A percentile compares a stretch with the other conserved stretches of the same genome.
These are phyloP conservation scores for Tulasnella sp. DNA, from an alignment of 768 basidiomycete species.

Conservation along the genomic window DNA sequence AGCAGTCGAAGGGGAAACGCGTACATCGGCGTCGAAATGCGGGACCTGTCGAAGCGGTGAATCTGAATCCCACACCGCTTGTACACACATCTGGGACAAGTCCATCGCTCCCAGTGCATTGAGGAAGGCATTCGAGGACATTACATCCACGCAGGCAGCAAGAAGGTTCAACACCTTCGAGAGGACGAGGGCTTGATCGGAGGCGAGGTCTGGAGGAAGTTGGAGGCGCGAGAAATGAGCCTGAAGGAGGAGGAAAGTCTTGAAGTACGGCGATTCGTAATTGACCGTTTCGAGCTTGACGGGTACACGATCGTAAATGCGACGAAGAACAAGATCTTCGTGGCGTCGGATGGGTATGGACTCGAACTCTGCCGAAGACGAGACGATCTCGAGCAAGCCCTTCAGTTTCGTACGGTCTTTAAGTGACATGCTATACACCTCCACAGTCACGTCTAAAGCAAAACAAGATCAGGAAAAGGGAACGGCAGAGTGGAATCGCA, in stretches of 20 bases:
- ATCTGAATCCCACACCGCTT: conserved; percentile 96
- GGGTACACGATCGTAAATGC: conserved; percentile 91
- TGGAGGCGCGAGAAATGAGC: conserved; percentile 92
- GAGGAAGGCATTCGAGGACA: conserved; percentile 94
- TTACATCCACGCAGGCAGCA: conserved; percentile 93
- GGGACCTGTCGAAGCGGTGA: conserved; percentile 93
- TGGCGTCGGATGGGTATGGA: conserved; percentile 87
- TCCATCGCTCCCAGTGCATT: conserved; percentile 96
- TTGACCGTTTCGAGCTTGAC: conserved; percentile 73
- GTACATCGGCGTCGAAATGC: conserved; percentile 82
- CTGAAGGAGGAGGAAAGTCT: conserved; percentile 92
- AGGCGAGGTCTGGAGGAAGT: conserved; percentile 83
- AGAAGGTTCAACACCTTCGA: conserved; percentile 84
- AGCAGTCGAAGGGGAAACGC: conserved; percentile 18
- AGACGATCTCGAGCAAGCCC: conserved; percentile 90
- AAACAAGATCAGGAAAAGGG: conserved; percentile 20
- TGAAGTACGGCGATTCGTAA: conserved; percentile 94
- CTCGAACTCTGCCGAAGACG: conserved; percentile 95
- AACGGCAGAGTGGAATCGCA: conserved; percentile 16
- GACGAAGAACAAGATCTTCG: conserved; percentile 70
- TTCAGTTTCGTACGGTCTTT: conserved; percentile 96
- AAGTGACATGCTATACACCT: conserved; percentile 89
- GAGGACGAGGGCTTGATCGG: conserved; percentile 78
- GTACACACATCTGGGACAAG: conserved; percentile 95
- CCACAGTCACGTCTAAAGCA: conserved; percentile 77